phyloP scores from a whole-genome alignment of 495 filamentous ascomycete genomes.

The Aspergillus hancockii region DNA sequence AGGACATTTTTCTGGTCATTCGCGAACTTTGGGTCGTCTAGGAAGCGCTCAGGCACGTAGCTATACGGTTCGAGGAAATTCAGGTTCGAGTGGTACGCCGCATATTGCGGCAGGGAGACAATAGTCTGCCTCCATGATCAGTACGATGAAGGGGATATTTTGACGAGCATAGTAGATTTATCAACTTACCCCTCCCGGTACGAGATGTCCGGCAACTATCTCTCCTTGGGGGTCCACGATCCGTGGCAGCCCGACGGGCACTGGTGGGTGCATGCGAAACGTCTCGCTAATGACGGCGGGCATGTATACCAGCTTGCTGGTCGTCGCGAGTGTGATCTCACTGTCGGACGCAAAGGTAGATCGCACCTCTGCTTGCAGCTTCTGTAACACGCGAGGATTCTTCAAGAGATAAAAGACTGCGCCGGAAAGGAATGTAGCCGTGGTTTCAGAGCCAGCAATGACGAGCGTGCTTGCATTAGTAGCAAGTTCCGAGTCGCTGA shows the following conservation, averaged over 20 bases:
- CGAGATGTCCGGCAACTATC: slow-evolving; percentile 44
- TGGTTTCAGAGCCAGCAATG: slow-evolving; percentile 61
- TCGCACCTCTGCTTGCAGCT: slow-evolving; percentile 52
- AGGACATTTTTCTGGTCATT: not conserved
- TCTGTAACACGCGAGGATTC: slow-evolving; percentile 43
- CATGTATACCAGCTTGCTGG: slow-evolving; percentile 52
- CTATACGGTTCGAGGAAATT: not conserved
- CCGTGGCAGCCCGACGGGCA: slow-evolving; percentile 46
- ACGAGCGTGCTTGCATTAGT: slow-evolving; percentile 42
- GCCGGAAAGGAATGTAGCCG: slow-evolving; percentile 57
- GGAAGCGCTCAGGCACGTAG: not conserved
- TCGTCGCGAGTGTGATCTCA: slow-evolving; percentile 51
- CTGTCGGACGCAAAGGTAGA: slow-evolving; percentile 45
- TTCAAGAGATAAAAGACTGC: slow-evolving; percentile 52
- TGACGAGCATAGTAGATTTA: not conserved
- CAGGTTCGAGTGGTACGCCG: slow-evolving; percentile 32
- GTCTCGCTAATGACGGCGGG: slow-evolving; percentile 58
- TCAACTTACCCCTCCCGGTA: slow-evolving; percentile 35
- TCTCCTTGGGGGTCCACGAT: slow-evolving; percentile 45
- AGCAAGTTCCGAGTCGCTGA: slow-evolving; percentile 41
- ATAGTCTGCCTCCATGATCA: slow-evolving; percentile 37
- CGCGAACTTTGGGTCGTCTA: not conserved
- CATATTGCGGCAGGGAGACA: slow-evolving; percentile 48
- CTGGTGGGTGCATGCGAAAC: slow-evolving; percentile 59
- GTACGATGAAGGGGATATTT: not conserved